A percentile compares a stretch with the other conserved stretches of the same genome.
phyloP scores from a whole-genome alignment of 164 flowering plant species.

The Liriodendron chinense region DNA sequence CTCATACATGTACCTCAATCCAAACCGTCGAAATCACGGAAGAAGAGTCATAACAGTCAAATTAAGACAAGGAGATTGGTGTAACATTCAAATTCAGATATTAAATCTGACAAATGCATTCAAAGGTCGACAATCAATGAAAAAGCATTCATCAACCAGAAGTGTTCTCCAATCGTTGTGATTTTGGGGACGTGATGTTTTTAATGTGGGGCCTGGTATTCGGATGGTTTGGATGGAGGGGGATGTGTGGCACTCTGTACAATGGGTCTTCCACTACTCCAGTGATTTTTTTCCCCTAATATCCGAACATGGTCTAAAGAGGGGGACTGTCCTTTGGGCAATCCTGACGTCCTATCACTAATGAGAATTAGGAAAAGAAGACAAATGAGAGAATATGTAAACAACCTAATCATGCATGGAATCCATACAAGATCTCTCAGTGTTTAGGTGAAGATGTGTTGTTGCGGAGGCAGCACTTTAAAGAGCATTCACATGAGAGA shows the following conservation, averaged over 20 bases:
- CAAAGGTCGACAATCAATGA: too few relatives aligned
- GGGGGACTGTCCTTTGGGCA: constrained; percentile 7
- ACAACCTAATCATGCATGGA: constrained; percentile 8
- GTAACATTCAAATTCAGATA: too few relatives aligned
- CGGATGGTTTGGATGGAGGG: not conserved
- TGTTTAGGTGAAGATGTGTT: constrained; percentile 10
- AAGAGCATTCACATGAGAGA: too few relatives aligned
- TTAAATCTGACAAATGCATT: too few relatives aligned
- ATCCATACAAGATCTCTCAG: constrained; percentile 1
- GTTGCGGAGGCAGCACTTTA: constrained; percentile 9
- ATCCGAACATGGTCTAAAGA: not conserved
- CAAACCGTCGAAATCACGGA: too few relatives aligned
- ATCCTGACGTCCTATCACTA: constrained; percentile 1
- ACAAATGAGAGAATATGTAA: constrained; percentile 3
- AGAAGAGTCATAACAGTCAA: too few relatives aligned
- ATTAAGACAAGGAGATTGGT: too few relatives aligned
- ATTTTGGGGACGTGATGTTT: too few relatives aligned
- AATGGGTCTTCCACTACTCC: not conserved
- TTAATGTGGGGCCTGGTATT: too few relatives aligned
- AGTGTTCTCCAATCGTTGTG: too few relatives aligned
- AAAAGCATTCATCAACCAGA: too few relatives aligned
- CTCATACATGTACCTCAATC: too few relatives aligned
- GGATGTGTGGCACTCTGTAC: not conserved
- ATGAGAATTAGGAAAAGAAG: not conserved
- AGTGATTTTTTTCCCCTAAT: not conserved